Evolutionary conservation across 495 filamentous ascomycete species (phyloP), one percentile per base, ranked within the genome.

Genomic region (Hypoxylon crocopeplum): DNA sequence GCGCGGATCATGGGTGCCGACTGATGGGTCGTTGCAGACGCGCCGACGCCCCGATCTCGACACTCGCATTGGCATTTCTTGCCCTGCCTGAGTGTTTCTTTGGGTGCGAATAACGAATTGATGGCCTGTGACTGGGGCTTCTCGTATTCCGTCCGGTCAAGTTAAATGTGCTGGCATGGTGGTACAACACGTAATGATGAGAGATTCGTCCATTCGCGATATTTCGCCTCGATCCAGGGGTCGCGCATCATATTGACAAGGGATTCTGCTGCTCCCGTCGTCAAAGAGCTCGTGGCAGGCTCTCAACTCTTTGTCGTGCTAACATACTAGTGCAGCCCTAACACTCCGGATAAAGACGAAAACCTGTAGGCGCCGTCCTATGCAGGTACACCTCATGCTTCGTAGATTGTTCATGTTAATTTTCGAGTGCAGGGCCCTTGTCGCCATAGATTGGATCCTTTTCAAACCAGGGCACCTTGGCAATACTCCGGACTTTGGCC

Each of bases 391-490:
- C 15, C 10, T 29, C 17, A 38, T 38, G n/a, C 3, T 19, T 16
- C 4, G 34, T 38, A 2, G 4, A 16, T n/a, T 12, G 32, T 29
- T 8, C 16, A 19, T 11, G 17, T 62, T 22, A 77, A 17, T 29
- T 64, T 64, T 77, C 64, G 50, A 83, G 54, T 7, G 66, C 75
- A 20, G 84, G 83, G 1, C 84, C 86, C 57, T 80, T 64, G 2
- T 73, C 70, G 1, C 84, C 85, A 70, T 85, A 87, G 13, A 88
- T 69, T 4, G 85, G 85, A 73, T 88, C 84, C 50, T 64, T 69
- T 19, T 75, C 67, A 56, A 88, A 86, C 85, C 83, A 88, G 3
- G 66, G 62, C 55, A 86, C 42, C 11, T 68, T 47, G 39, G 64
- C 55, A 41, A 88, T 86, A 3, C 32, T 45, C 25, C 75, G 62